These are phyloP conservation scores for Hibiscus mutabilis DNA, from an alignment of 345 rosid species.

Conservation along the genomic window DNA sequence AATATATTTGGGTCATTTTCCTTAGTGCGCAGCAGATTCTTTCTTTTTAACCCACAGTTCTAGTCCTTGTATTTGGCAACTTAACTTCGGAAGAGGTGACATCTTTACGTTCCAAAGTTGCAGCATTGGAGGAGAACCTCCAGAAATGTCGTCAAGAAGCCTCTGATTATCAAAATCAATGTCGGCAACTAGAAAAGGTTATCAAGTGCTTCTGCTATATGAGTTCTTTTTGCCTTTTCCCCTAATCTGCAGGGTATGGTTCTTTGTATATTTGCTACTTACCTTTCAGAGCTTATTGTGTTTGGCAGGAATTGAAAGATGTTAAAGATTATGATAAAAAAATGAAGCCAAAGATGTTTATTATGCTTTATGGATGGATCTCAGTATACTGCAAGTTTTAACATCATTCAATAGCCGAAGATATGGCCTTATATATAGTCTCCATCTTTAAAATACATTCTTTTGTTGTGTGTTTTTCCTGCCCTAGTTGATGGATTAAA, in stretches of 20 bases:
- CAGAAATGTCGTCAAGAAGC: slow-evolving; percentile 66
- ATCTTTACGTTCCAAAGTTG: slow-evolving; percentile 58
- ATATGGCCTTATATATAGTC: neutral
- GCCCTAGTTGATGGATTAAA: no score
- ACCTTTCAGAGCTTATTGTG: slow-evolving; percentile 10
- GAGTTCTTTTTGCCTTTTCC: no score
- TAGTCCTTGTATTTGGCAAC: slow-evolving; percentile 14
- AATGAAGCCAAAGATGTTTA: slow-evolving; percentile 75
- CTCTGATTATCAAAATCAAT: slow-evolving; percentile 45
- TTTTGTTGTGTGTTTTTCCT: no score
- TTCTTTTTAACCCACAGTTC: slow-evolving; percentile 1
- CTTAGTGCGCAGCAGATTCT: neutral
- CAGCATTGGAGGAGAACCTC: slow-evolving; percentile 70
- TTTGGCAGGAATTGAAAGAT: slow-evolving; percentile 75
- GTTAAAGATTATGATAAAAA: slow-evolving; percentile 73
- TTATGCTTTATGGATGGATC: neutral
- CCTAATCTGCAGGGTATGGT: neutral
- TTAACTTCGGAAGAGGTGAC: slow-evolving; percentile 61
- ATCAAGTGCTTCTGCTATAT: slow-evolving; percentile 6
- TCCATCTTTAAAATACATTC: no score
- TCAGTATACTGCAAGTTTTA: neutral
- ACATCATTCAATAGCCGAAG: neutral
- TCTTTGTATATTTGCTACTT: slow-evolving; percentile 1
- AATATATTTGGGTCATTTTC: neutral
- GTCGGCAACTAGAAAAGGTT: slow-evolving; percentile 72